Percentiles rank a stretch among this genome's conserved stretches.
These are phyloP conservation scores for Vararia minispora DNA, from an alignment of 768 basidiomycete species.

Conservation along the genomic window DNA sequence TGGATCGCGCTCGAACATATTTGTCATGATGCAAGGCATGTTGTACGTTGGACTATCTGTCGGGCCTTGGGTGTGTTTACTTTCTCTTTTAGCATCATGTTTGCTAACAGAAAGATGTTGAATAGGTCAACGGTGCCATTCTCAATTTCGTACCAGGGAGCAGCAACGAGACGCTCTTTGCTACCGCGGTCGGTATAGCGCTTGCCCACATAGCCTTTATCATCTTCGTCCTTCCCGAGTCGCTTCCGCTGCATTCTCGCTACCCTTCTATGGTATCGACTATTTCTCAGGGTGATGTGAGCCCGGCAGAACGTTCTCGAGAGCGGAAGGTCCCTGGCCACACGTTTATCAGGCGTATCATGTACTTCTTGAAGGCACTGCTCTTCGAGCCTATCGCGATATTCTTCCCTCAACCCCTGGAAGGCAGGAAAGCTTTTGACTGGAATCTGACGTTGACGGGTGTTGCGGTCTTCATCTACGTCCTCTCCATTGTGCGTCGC, in stretches of 20 bases:
- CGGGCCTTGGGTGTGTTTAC: slow-evolving; percentile 12
- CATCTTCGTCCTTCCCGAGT: slow-evolving; percentile 13
- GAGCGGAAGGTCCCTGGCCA: too few species aligned
- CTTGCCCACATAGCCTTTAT: slow-evolving; percentile 9
- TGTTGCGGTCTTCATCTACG: slow-evolving; percentile 10
- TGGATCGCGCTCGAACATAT: slow-evolving; percentile 14
- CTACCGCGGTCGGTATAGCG: slow-evolving; percentile 10
- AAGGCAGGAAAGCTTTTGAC: slow-evolving; percentile 10
- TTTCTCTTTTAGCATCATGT: too few species aligned
- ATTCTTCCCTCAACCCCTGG: slow-evolving; percentile 9
- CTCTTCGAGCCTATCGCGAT: slow-evolving; percentile 11
- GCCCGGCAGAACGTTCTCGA: too few species aligned
- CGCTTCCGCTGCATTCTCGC: slow-evolving; percentile 6
- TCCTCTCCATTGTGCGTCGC: slow-evolving; percentile 9
- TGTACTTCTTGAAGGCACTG: too few species aligned
- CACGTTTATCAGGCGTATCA: too few species aligned
- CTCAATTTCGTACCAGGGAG: slow-evolving; percentile 6
- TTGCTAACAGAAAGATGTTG: not conserved
- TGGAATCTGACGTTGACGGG: slow-evolving; percentile 15
- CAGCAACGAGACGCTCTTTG: slow-evolving; percentile 8
- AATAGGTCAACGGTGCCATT: slow-evolving; percentile 10
- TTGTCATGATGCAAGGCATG: slow-evolving; percentile 14
- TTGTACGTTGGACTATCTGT: slow-evolving; percentile 14
- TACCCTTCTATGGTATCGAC: too few species aligned
- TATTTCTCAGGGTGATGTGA: too few species aligned